Evolutionary conservation across 1,284 basidiomycete species (phyloP).

Genomic region (Trichosporon sp.): DNA sequence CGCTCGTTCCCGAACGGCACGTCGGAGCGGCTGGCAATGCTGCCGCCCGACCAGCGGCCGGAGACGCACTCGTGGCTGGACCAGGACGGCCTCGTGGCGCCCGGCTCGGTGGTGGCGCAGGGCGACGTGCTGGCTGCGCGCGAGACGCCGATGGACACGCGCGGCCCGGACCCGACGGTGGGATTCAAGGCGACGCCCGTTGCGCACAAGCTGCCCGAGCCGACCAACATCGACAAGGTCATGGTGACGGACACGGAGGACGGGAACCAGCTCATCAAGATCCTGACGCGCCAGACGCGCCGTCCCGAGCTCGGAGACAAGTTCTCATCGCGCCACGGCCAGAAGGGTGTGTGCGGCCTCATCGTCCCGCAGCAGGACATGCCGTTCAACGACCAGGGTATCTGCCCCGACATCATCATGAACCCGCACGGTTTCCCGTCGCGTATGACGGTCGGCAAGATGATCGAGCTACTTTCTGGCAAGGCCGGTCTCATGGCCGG

Average conservation of each 20-base stretch:
- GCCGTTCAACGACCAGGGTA: conserved; percentile 98
- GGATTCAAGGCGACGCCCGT: conserved; percentile 85
- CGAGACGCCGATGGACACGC: conserved; percentile 84
- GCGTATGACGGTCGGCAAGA: conserved; percentile 99
- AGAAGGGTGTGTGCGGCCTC: conserved; percentile 97
- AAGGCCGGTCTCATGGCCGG: conserved; percentile 64
- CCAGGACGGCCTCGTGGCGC: conserved; percentile 92
- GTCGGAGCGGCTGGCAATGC: conserved; percentile 78
- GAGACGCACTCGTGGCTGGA: conserved; percentile 84
- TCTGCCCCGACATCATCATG: conserved; percentile 98
- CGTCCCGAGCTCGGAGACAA: conserved; percentile 97
- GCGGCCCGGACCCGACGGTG: conserved; percentile 60
- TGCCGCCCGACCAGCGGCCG: conserved; percentile 76
- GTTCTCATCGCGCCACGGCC: conserved; percentile 96
- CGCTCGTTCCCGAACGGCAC: conserved; percentile 97
- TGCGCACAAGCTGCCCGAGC: conserved; percentile 88
- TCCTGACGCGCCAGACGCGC: conserved; percentile 95
- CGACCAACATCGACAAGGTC: conserved; percentile 95
- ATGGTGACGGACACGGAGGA: conserved; percentile 92
- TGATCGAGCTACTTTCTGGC: conserved; percentile 97
- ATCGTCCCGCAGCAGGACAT: conserved; percentile 99
- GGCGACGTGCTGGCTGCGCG: conserved; percentile 97
- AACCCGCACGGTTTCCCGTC: conserved; percentile 99
- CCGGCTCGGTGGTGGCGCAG: conserved; percentile 89
- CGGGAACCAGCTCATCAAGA: conserved; percentile 97